These are phyloP conservation scores for Hygrophorus russula DNA, from an alignment of 768 basidiomycete genomes.

Conservation along the genomic window DNA sequence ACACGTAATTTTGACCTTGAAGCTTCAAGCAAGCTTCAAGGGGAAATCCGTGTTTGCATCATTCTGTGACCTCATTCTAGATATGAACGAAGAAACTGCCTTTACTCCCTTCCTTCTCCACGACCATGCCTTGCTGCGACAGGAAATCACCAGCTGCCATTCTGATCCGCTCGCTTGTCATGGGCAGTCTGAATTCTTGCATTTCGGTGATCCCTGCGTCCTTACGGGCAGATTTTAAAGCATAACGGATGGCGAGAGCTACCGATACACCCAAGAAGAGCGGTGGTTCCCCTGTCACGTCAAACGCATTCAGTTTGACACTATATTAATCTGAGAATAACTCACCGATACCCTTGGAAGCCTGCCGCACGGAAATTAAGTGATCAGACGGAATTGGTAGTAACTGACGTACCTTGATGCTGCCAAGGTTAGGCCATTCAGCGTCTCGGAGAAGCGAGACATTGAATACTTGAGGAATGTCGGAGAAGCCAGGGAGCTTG, in stretches of 20 bases:
- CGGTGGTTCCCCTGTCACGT: slow-evolving; percentile 5
- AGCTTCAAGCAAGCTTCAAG: no score
- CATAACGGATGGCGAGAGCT: slow-evolving; percentile 11
- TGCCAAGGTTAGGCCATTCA: slow-evolving; percentile 12
- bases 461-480: slow-evolving; percentile 12
- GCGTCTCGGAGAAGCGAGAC: slow-evolving; percentile 11
- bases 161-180: slow-evolving; percentile 12
- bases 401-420: slow-evolving; percentile 8
- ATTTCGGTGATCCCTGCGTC: slow-evolving; percentile 9
- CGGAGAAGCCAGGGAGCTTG: slow-evolving; percentile 12
- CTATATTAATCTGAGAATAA: not conserved
- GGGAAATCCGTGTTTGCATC: no score
- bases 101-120: slow-evolving; percentile 8
- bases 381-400: not conserved
- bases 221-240: slow-evolving; percentile 9
- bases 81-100: slow-evolving; percentile 11
- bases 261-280: slow-evolving; percentile 12
- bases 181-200: slow-evolving; percentile 11
- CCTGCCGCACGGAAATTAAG: not conserved
- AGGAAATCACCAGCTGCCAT: slow-evolving; percentile 10
- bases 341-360: slow-evolving; percentile 11
- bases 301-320: not conserved
- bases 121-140: slow-evolving; percentile 7
- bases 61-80: not conserved
- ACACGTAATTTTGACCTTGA: no score